Conservation (phyloP, 148 eudicot species). For the Fagopyrum esculentum region DNA sequence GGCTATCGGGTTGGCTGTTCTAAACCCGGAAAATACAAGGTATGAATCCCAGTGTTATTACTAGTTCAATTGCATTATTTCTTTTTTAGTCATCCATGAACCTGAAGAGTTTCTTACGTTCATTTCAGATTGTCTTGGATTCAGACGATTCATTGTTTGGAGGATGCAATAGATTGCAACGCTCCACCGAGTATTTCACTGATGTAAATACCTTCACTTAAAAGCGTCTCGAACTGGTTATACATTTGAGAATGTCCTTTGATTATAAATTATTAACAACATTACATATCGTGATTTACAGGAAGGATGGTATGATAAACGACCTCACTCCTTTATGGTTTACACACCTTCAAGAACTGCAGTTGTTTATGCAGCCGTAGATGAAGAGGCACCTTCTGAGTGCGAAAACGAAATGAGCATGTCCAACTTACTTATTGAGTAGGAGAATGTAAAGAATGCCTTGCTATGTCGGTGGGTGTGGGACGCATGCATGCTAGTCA, state of each 20-base stretch:
- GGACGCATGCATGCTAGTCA: too few species aligned
- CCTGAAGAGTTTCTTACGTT: background rate
- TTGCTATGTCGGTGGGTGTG: too few species aligned
- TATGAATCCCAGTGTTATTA: conserved; percentile 13
- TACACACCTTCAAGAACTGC: conserved; percentile 85
- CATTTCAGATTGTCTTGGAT: conserved; percentile 70
- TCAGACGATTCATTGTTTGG: conserved; percentile 77
- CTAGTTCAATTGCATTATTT: background rate
- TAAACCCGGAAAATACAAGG: conserved; percentile 93
- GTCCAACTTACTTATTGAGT: background rate
- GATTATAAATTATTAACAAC: background rate
- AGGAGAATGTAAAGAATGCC: too few species aligned
- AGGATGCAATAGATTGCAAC: conserved; percentile 71
- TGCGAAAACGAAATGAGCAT: background rate
- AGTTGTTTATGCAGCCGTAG: conserved; percentile 61
- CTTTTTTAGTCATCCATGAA: background rate
- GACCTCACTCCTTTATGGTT: conserved; percentile 70
- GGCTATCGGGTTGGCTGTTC: conserved; percentile 82
- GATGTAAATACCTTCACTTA: conserved; percentile 35
- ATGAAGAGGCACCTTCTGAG: conserved; percentile 22
- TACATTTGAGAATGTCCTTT: background rate
- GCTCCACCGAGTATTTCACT: conserved; percentile 64
- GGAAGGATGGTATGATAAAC: conserved; percentile 64
- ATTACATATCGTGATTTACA: conserved; percentile 21
- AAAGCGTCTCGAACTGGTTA: too few species aligned